Evolutionary conservation across 257 asterid species (phyloP), one percentile per base, ranked within the genome.

Genomic region (Handroanthus guayacan): DNA sequence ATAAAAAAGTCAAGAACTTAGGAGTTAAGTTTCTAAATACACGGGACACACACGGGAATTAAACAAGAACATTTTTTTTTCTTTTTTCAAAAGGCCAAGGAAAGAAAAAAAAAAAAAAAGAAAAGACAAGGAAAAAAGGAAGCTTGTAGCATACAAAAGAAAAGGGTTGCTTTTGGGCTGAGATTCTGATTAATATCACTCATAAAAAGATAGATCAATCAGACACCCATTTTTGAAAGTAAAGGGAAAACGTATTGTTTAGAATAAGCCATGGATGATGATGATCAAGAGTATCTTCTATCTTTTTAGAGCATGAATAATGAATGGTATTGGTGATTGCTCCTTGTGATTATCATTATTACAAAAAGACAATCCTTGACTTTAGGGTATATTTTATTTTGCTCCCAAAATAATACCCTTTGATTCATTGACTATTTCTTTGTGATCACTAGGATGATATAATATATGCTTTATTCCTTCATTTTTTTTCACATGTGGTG

Each of bases 101-200:
- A 25, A 25, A 25, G 31, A 1, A 25, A 25, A 25, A 25, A 25
- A 25, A 25, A 25, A 25, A 25, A 1, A 25, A 25, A 25, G 31
- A 67, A 2, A 14, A 64, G 8, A 72, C 37, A 65, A n/a, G 25
- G 2, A 41, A 20, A 57, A 18, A 50, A 47, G 58, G 74, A 65
- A 68, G 65, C 91, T 87, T 89, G 82, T 57, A 72, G 84, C 16
- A 72, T 37, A 87, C 91, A 87, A 89, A 88, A 87, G 92, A 41
- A 38, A 34, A 20, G 48, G 45, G 70, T 5, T 43, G 47, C 36
- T 75, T 75, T 73, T 41, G 84, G 75, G 79, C 71, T 81, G 83
- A 82, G 90, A 86, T 90, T 88, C 93, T 83, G 90, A 90, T 75
- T 82, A 82, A 80, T 82, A 86, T 78, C 84, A 84, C 72, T 88